Evolutionary conservation across 1,284 basidiomycete species (phyloP), one percentile per base, ranked within the genome.

Genomic region (Lentinus polychrous): DNA sequence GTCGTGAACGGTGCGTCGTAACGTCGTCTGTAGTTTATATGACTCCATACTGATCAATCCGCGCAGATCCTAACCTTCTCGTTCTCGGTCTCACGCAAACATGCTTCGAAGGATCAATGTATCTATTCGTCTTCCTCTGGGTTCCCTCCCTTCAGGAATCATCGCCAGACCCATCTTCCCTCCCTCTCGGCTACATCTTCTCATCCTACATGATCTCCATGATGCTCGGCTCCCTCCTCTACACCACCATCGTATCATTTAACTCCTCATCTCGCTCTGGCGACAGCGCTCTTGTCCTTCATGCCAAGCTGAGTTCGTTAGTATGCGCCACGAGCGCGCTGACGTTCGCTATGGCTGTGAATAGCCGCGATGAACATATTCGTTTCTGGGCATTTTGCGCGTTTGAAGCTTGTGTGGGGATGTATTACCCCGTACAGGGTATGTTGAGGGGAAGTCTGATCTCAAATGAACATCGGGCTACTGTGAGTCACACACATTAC

Each of bases 121-220:
- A 88, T 62, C 75, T 88, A 49, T 88, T 87, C 64, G 86, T 88
- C 55, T 88, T 88, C 67, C 71, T 84, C 52, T 88, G 85, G 85
- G 86, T 88, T 0, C 84, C 85, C 0, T 73, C 79, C 1, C 67
- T 88, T 8, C 83, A 87, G 64, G 80, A 85, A 59, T 67, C 67
- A n/a, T 70, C 78, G 11, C 47, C 53, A 11, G 57, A 64, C 1
- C 61, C 62, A 24, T 58, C 64, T 2, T 50, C 64, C 5, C 76
- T 86, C 10, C 85, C 84, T 0, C 69, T 88, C 2, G 85, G 85
- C 2, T 83, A 82, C 64, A 86, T 88, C 53, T 88, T 88, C 63
- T 84, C 83, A 18, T 72, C 78, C 3, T 86, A 86, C 70, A 88
- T 88, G 85, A 68, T 86, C 45, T 78, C 76, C 52, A 86, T 88